phyloP scores from a whole-genome alignment of 306 rosid species.

The Prunus padus region DNA sequence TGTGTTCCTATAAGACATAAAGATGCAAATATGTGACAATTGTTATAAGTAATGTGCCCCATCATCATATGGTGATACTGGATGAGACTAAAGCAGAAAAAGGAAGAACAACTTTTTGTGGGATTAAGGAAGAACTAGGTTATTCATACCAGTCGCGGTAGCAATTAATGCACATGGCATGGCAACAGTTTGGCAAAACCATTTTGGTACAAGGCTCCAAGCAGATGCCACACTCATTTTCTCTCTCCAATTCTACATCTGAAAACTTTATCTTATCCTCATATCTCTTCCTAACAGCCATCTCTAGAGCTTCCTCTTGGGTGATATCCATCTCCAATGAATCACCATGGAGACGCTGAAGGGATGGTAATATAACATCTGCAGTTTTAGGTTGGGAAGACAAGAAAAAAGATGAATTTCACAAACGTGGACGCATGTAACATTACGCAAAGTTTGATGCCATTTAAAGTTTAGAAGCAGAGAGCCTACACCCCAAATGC shows the following conservation, averaged over 20 bases:
- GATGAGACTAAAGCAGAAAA: background rate
- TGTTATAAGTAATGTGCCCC: background rate
- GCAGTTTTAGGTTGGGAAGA: conserved; percentile 29
- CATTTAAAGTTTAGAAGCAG: background rate
- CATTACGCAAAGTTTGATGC: background rate
- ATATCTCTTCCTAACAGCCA: conserved; percentile 24
- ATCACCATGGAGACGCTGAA: conserved; percentile 53
- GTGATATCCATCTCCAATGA: conserved; percentile 37
- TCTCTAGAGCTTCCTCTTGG: conserved; percentile 39
- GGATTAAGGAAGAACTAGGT: background rate
- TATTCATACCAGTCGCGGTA: conserved; percentile 59
- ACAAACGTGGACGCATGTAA: background rate
- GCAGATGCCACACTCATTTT: conserved; percentile 80
- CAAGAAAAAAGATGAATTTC: background rate
- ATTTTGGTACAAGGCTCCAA: conserved; percentile 67
- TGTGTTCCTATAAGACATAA: conserved; percentile 47
- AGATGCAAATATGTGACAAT: conserved; percentile 12
- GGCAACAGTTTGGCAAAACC: conserved; percentile 78
- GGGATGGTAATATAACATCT: conserved; percentile 79
- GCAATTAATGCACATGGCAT: conserved; percentile 79
- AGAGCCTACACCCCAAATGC: background rate
- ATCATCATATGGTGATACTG: background rate
- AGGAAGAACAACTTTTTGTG: background rate
- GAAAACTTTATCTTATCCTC: conserved; percentile 34
- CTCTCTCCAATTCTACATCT: conserved; percentile 52